Percentiles rank a stretch among this genome's conserved stretches.
Conservation (phyloP, 2,329 filamentous ascomycete genomes). For the Xylariaceae sp. region DNA sequence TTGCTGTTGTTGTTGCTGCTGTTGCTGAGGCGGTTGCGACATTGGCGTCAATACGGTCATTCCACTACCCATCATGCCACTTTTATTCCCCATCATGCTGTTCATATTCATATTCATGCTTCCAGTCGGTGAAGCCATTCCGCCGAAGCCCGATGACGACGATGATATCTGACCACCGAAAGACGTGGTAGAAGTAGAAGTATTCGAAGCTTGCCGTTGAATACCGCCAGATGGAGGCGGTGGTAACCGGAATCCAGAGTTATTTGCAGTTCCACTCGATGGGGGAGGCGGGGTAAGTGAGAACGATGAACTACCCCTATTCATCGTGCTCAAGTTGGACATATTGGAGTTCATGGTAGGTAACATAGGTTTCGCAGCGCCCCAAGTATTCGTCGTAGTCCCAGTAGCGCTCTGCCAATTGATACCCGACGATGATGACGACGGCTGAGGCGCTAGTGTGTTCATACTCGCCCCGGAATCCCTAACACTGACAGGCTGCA, state of each 20-base stretch:
- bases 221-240: conserved; percentile 40
- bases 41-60: conserved; percentile 14
- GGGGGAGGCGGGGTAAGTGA: conserved; percentile 53
- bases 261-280: conserved; percentile 23
- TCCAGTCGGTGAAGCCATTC: conserved; percentile 18
- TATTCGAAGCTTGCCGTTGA: conserved; percentile 24
- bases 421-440: conserved; percentile 41
- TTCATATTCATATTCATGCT: conserved; percentile 28
- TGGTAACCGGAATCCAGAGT: conserved; percentile 42
- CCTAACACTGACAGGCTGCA: conserved; percentile 37
- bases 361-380: conserved; percentile 31
- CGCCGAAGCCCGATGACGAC: conserved; percentile 15
- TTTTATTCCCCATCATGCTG: conserved; percentile 26
- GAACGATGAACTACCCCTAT: conserved; percentile 42
- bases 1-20: conserved; percentile 30
- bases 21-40: conserved; percentile 25
- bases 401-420: conserved; percentile 35
- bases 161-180: conserved; percentile 24
- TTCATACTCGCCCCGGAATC: conserved; percentile 21
- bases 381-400: conserved; percentile 45
- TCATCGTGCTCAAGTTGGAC: conserved; percentile 43
- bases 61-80: conserved; percentile 21
- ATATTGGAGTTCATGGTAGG: conserved; percentile 40
- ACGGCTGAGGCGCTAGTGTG: conserved; percentile 26
- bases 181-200: conserved; percentile 15